phyloP scores from a whole-genome alignment of 441 rosid genomes.

The Arabidopsis hybrid region DNA sequence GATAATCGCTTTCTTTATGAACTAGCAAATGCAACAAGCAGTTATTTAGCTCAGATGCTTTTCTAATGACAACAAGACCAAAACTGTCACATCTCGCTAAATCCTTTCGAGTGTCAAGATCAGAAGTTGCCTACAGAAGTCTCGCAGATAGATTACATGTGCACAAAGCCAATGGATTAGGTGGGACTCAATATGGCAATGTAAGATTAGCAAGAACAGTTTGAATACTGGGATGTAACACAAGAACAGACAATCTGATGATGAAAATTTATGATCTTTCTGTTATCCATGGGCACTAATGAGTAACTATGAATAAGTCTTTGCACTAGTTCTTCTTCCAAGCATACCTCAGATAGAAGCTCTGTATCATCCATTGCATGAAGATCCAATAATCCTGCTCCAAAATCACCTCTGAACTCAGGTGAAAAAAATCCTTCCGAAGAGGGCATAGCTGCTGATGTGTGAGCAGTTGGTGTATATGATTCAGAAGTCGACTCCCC shows the following conservation, averaged over 20 bases:
- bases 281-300: background rate
- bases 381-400: constrained; percentile 98
- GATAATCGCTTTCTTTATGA: constrained; percentile 3
- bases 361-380: constrained; percentile 99
- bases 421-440: constrained; percentile 87
- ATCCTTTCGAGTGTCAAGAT: constrained; percentile 7
- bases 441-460: constrained; percentile 61
- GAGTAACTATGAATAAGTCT: constrained; percentile 11
- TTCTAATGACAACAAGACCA: constrained; percentile 9
- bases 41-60: background rate
- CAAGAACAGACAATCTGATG: constrained; percentile 9
- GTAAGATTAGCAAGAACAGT: background rate
- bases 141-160: constrained; percentile 14
- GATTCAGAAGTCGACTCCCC: constrained; percentile 90
- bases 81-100: constrained; percentile 17
- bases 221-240: constrained; percentile 1
- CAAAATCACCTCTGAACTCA: constrained; percentile 96
- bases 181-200: constrained; percentile 21
- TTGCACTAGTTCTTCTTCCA: background rate
- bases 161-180: constrained; percentile 19
- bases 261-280: background rate
- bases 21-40: constrained; percentile 23
- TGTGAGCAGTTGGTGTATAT: constrained; percentile 70
- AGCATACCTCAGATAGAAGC: constrained; percentile 92
- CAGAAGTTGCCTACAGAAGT: constrained; percentile 9